Evolutionary conservation across 139 green algal genomes (phyloP).

Genomic region (Desmodesmus armatus): DNA sequence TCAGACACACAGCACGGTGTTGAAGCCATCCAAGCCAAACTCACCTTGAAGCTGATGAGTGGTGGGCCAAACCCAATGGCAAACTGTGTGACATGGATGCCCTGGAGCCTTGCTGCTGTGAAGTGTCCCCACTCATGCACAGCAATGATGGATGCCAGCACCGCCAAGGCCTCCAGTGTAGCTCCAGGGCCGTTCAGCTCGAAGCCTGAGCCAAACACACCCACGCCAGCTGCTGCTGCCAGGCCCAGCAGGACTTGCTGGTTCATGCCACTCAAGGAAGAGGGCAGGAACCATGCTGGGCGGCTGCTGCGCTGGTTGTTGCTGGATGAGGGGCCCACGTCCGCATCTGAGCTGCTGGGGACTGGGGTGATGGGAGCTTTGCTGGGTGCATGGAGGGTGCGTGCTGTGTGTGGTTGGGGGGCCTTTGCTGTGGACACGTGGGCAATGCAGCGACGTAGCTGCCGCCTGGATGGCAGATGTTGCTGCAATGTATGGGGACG

Average conservation of each 20-base stretch:
- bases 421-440: background rate
- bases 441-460: too few species aligned
- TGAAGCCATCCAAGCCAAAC: too few species aligned
- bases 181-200: constrained; percentile 42
- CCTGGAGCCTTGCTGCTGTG: constrained; percentile 81
- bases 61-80: constrained; percentile 95
- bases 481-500: too few species aligned
- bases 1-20: background rate
- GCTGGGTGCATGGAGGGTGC: background rate
- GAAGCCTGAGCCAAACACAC: constrained; percentile 36
- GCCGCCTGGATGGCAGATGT: too few species aligned
- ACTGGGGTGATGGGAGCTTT: background rate
- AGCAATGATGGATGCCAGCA: constrained; percentile 90
- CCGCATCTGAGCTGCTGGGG: background rate
- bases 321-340: background rate
- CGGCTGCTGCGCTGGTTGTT: background rate
- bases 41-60: constrained; percentile 79
- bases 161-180: constrained; percentile 73
- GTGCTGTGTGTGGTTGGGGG: constrained; percentile 1
- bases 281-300: background rate
- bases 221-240: constrained; percentile 13
- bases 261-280: background rate
- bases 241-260: constrained; percentile 12
- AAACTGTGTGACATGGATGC: constrained; percentile 97
- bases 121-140: constrained; percentile 97